These are phyloP conservation scores for Sergeia podlipaevii DNA, from an alignment of 208 protist species.

Conservation along the genomic window DNA sequence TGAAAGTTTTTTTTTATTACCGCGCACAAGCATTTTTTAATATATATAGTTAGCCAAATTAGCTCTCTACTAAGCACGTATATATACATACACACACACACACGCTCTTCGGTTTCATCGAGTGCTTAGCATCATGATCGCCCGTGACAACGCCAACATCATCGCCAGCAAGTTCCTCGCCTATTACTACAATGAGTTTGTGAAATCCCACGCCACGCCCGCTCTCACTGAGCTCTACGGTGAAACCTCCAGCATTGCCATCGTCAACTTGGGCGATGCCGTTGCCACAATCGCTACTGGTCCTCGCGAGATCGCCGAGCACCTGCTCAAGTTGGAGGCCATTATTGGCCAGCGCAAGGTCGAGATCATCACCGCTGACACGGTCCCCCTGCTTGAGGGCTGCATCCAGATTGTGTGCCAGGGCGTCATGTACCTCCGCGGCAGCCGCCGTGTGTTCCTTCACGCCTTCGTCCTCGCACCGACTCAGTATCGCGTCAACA, in stretches of 20 bases:
- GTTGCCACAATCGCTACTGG: slow-evolving; percentile 42
- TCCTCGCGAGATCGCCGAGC: slow-evolving; percentile 36
- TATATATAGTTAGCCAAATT: slow-evolving; percentile 9
- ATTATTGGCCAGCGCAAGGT: slow-evolving; percentile 66
- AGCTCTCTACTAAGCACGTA: background rate
- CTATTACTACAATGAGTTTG: slow-evolving; percentile 80
- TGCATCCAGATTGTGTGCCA: slow-evolving; percentile 67
- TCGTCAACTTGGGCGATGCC: slow-evolving; percentile 51
- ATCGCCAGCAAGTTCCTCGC: slow-evolving; percentile 71
- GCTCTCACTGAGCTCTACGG: slow-evolving; percentile 64
- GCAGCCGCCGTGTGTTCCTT: slow-evolving; percentile 49
- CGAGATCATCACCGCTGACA: slow-evolving; percentile 77
- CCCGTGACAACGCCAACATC: slow-evolving; percentile 35
- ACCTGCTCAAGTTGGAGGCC: slow-evolving; percentile 47
- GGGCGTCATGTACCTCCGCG: slow-evolving; percentile 63
- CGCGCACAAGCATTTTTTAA: too few species aligned
- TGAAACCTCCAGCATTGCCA: slow-evolving; percentile 45
- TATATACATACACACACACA: slow-evolving; percentile 1
- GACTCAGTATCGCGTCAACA: slow-evolving; percentile 63
- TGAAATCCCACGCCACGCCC: slow-evolving; percentile 35
- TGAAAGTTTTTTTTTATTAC: slow-evolving; percentile 1
- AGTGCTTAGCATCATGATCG: slow-evolving; percentile 16
- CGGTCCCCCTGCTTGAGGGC: slow-evolving; percentile 52
- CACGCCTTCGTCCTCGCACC: slow-evolving; percentile 82
- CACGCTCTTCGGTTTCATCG: background rate